Base-by-base conservation (phyloP, 352 stramenopile genomes). In the Plasmopara viticola region DNA sequence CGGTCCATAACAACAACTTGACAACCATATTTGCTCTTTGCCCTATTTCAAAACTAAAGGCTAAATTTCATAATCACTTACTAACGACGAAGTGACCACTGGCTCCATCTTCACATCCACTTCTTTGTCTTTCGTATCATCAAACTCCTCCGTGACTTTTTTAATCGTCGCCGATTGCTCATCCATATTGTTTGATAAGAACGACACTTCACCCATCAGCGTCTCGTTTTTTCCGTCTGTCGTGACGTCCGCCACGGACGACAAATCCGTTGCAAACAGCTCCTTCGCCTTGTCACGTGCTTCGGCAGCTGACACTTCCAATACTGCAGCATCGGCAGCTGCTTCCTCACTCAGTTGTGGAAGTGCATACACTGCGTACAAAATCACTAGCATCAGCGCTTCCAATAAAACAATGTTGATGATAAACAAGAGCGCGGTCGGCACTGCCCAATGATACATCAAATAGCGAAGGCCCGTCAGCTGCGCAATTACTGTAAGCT, bases 401-500 rank as follows among this genome's bases (percentile, higher is more conserved):
- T 93, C 75, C 39, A 86, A 49, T 42, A 90, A 83, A 31, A 80
- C 79, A 54, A 93, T 79, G 60, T 91, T 89, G 54, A 89, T 49
- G 30, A 88, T 87, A 45, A 87, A 70, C 28, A 89, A 34, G 53
- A 84, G 56, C 7, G 81, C 79, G 0, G 81, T 91, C 28, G 79
- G 60, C 25, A 89, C 49, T 28, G 78, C 73, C 81, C 82, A 93
- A 70, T 93, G 78, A 62, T 93, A 93, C 82, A 93, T 93, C 51
- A 90, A 64, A 43, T 90, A 93, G 15, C 78, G 79, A 42, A 93
- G 64, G 6, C 82, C 82, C 41, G 78, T 78, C 42, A 93, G 67
- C 63, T 93, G 82, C 20, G 82, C 79, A 51, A 93, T 86, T 49
- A 93, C 74, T 52, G 75, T 90, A 34, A 93, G 72, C 56, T 84